Base-by-base conservation (phyloP, 129 eudicot genomes). In the Flaveria trinervia region DNA sequence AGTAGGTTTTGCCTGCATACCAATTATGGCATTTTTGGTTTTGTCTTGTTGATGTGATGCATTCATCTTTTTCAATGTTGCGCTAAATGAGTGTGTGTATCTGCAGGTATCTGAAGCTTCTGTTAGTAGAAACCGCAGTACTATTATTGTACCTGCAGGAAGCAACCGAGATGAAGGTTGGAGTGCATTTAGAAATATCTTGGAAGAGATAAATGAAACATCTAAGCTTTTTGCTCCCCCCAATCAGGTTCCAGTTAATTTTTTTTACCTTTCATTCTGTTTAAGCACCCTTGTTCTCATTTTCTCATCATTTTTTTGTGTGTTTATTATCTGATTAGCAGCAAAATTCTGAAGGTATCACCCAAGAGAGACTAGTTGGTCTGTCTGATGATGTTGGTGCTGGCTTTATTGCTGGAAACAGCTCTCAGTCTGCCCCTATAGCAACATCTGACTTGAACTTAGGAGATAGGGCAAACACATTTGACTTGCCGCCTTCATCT, bases 321-420 rank as follows among this genome's bases (percentile, higher is more conserved):
- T 18, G 39, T 23, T 12, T 28, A 26, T 79, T 74, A 65, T 28
- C 60, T 43, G 54, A 36, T 72, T 45, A 68, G 64, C 91, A 91
- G 93, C 92, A 86, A 70, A 91, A 80, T 81, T 73, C 87, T 30
- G 99, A 94, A 79, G 52, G 71, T n/a, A 79, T 66, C 59, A 68
- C 94, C 36, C 73, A 92, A 61, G 99, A 94, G 62, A 85, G 83
- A 55, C 84, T 89, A 72, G 97, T 89, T 76, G 97, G 96, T 83
- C 93, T 94, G 25, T 94, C 99, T 74, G 99, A 94, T 65, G 99
- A 94, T 83, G 99, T 94, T 5, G 99, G 99, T 62, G 99, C 90
- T 55, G 99, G 99, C 55, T 94, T 94, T 81, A 94, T 94, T 83
- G 85, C 98, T 13, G 92, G 98, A 11, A 96, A 91, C 83, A 89